These are phyloP conservation scores for Penicillium freii DNA, from an alignment of 2,329 filamentous ascomycete species.

Conservation along the genomic window DNA sequence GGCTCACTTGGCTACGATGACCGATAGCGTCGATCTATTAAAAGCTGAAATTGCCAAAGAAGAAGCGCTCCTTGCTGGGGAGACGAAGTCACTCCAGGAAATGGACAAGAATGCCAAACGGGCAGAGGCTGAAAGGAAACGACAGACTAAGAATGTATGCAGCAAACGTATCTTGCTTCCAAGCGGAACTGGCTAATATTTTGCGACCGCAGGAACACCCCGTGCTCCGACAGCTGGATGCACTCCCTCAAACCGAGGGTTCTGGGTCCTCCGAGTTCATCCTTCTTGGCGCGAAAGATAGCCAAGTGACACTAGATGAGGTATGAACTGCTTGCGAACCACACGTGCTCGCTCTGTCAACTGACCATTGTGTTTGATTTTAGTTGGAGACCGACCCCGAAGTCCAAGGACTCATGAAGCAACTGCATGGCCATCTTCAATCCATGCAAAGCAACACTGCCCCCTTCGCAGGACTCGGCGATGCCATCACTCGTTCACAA, in stretches of 20 bases:
- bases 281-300: constrained; percentile 26
- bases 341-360: neutral
- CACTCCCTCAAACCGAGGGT: constrained; percentile 15
- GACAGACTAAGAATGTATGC: constrained; percentile 43
- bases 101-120: constrained; percentile 46
- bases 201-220: constrained; percentile 38
- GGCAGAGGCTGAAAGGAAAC: constrained; percentile 39
- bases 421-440: constrained; percentile 44
- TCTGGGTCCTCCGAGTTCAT: constrained; percentile 28
- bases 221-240: constrained; percentile 38
- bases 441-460: constrained; percentile 46
- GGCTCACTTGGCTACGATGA: constrained; percentile 40
- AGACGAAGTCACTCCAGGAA: constrained; percentile 41
- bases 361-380: constrained; percentile 11
- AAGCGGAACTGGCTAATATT: constrained; percentile 14
- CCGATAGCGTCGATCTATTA: constrained; percentile 41
- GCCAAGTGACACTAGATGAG: constrained; percentile 32
- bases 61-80: constrained; percentile 41
- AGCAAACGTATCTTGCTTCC: neutral
- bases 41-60: constrained; percentile 45
- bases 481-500: constrained; percentile 40
- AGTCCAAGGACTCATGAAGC: constrained; percentile 36
- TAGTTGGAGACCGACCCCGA: constrained; percentile 42
- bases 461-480: constrained; percentile 37
- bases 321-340: constrained; percentile 23